Conservation (phyloP, 2,329 filamentous ascomycete genomes). For the Rhinocladiella similis region DNA sequence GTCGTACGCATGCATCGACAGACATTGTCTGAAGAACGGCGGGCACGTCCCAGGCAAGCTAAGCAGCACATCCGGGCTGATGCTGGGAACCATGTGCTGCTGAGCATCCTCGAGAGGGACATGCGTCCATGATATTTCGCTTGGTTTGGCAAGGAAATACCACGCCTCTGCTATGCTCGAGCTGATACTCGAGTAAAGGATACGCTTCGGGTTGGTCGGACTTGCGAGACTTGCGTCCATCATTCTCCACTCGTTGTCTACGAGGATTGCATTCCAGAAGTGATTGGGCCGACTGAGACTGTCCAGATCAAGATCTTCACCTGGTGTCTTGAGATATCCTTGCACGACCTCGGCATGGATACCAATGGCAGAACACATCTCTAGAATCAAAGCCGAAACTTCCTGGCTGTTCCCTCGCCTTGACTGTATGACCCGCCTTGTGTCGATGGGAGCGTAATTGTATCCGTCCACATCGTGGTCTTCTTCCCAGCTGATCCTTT, state of each 20-base stretch:
- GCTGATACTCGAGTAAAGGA: constrained; percentile 71
- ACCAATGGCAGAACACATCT: constrained; percentile 91
- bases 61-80: constrained; percentile 81
- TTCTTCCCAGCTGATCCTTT: constrained; percentile 93
- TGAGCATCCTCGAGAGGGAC: constrained; percentile 83
- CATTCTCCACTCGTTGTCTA: constrained; percentile 94
- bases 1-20: constrained; percentile 86
- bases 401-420: constrained; percentile 86
- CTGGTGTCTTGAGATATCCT: constrained; percentile 87
- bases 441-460: constrained; percentile 57
- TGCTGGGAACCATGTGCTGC: constrained; percentile 88
- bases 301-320: constrained; percentile 77
- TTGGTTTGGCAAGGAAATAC: constrained; percentile 90
- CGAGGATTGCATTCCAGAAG: constrained; percentile 94
- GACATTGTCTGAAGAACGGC: constrained; percentile 77
- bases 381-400: constrained; percentile 80
- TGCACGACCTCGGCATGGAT: constrained; percentile 83
- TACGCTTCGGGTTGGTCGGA: constrained; percentile 81
- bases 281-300: constrained; percentile 87
- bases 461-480: constrained; percentile 72
- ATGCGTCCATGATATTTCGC: constrained; percentile 93
- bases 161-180: constrained; percentile 75
- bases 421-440: constrained; percentile 77
- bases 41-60: constrained; percentile 84
- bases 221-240: constrained; percentile 92